phyloP scores from a whole-genome alignment of 2,329 filamentous ascomycete species.

The Harringtonia lauricola region DNA sequence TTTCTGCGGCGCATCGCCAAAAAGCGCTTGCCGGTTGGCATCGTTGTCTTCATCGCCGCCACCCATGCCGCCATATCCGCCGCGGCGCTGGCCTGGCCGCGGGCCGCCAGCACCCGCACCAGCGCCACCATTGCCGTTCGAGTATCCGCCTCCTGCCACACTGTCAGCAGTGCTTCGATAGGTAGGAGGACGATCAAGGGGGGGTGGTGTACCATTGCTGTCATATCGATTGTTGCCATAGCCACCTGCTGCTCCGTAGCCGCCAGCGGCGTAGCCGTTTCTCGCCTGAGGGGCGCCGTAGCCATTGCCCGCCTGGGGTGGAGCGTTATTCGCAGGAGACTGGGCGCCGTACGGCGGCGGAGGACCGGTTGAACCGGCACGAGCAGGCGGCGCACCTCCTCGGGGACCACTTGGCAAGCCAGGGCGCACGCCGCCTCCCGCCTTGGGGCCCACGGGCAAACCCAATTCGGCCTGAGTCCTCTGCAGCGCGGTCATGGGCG shows the following conservation, averaged over 20 bases:
- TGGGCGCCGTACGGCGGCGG: conserved; percentile 3
- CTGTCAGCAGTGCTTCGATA: conserved; percentile 11
- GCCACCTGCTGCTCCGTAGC: conserved; percentile 37
- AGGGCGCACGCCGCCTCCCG: conserved; percentile 11
- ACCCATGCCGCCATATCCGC: conserved; percentile 52
- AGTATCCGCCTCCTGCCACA: conserved; percentile 4
- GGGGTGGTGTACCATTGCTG: conserved; percentile 9
- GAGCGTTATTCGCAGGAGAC: conserved; percentile 11
- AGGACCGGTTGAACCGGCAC: conserved; percentile 14
- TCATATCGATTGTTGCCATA: conserved; percentile 45
- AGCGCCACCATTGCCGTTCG: conserved; percentile 11
- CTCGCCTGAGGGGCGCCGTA: conserved; percentile 7
- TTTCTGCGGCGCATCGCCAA: conserved; percentile 41
- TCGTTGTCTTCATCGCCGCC: conserved; percentile 32
- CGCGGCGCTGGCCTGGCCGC: conserved; percentile 25
- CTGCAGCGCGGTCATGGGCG: conserved; percentile 34
- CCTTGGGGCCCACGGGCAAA: conserved; percentile 1
- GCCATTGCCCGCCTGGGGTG: conserved; percentile 8
- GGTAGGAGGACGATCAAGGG: conserved; percentile 9
- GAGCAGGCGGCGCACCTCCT: conserved; percentile 24
- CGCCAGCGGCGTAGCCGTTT: conserved; percentile 41
- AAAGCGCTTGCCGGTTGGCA: conserved; percentile 51
- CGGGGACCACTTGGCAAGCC: conserved; percentile 25
- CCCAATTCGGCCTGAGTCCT: conserved; percentile 18
- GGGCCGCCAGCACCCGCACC: conserved; percentile 16